These are phyloP conservation scores for Suillus americanus DNA, from an alignment of 768 basidiomycete species.

Conservation along the genomic window DNA sequence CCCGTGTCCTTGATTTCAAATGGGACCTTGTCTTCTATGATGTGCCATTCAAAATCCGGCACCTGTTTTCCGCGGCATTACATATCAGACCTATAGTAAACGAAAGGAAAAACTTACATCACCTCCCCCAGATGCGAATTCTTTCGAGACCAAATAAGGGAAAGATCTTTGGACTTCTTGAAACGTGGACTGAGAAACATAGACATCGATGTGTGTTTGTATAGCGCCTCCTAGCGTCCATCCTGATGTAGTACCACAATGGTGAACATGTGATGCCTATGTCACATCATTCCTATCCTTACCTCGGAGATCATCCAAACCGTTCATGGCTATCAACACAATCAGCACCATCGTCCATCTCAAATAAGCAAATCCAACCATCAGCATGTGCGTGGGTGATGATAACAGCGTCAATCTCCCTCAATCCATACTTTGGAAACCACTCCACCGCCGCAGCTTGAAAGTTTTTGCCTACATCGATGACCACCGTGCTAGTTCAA, in stretches of 20 bases:
- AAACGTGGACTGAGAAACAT: constrained; percentile 66
- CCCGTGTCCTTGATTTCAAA: constrained; percentile 70
- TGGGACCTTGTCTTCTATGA: constrained; percentile 65
- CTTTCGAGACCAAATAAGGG: constrained; percentile 78
- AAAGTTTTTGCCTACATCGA: constrained; percentile 88
- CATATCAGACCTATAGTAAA: not conserved
- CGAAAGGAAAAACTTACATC: constrained; percentile 46
- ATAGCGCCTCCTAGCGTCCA: constrained; percentile 72
- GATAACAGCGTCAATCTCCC: constrained; percentile 71
- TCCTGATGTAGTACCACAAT: constrained; percentile 38
- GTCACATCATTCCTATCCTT: constrained; percentile 16
- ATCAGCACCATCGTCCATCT: constrained; percentile 5
- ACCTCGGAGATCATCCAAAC: constrained; percentile 87
- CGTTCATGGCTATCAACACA: constrained; percentile 67
- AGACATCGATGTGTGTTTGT: constrained; percentile 73
- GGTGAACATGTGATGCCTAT: not conserved
- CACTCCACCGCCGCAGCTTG: constrained; percentile 52
- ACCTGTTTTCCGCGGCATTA: constrained; percentile 43
- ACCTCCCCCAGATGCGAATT: constrained; percentile 77
- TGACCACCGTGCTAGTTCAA: constrained; percentile 62
- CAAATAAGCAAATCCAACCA: constrained; percentile 36
- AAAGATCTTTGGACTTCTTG: constrained; percentile 66
- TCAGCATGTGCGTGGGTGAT: constrained; percentile 91
- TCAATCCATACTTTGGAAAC: constrained; percentile 72
- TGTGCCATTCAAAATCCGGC: constrained; percentile 81